Conservation (phyloP, 176 grass and related monocot species). For the Bolboschoenus planiculmis region DNA sequence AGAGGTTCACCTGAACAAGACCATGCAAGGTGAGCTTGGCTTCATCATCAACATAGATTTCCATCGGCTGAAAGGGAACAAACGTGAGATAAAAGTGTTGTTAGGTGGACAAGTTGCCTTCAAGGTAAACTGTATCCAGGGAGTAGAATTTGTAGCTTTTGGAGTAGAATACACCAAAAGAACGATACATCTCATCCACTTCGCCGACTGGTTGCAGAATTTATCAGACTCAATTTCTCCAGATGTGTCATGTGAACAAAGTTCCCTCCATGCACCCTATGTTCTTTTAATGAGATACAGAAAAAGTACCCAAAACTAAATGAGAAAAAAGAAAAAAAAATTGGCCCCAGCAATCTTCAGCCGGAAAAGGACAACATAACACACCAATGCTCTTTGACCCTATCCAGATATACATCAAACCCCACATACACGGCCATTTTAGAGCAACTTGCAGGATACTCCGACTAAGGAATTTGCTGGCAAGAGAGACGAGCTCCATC, state of each 20-base stretch:
- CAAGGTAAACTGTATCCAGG: constrained; percentile 45
- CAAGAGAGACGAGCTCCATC: background rate
- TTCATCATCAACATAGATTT: constrained; percentile 99
- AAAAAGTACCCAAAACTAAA: background rate
- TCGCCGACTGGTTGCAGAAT: constrained; percentile 4
- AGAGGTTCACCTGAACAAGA: constrained; percentile 72
- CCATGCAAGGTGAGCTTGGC: constrained; percentile 97
- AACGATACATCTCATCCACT: constrained; percentile 42
- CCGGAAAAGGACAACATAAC: background rate
- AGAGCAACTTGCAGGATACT: background rate
- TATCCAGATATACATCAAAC: background rate
- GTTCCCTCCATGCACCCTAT: background rate
- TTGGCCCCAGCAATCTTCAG: background rate
- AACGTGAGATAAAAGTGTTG: constrained; percentile 70
- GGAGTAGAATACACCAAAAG: constrained; percentile 34
- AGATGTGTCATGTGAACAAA: background rate
- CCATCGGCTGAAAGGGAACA: constrained; percentile 99
- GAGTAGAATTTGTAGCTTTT: constrained; percentile 12
- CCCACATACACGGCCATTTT: background rate
- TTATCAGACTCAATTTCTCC: constrained; percentile 1
- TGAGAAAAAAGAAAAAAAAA: background rate
- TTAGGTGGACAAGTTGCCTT: constrained; percentile 29
- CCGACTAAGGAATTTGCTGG: background rate
- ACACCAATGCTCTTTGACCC: background rate
- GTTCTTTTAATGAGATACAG: background rate